Percentiles rank a stretch among this genome's conserved stretches.
Conservation (phyloP, 345 rosid species). For the Balakata baccata region DNA sequence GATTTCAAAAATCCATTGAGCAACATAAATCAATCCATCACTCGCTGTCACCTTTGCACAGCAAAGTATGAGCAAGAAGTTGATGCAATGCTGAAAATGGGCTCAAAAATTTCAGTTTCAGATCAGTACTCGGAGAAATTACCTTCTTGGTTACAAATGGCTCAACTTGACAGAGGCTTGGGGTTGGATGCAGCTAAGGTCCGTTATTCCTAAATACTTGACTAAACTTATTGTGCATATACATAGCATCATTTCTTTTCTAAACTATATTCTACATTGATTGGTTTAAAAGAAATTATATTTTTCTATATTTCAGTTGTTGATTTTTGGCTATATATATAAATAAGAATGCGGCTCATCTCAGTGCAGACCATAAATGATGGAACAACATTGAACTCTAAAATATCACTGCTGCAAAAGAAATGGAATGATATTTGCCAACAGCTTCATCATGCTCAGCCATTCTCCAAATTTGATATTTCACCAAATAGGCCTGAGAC, state of each 20-base stretch:
- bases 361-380: conserved; percentile 62
- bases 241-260: background rate
- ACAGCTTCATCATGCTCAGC: conserved; percentile 47
- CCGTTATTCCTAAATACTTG: conserved; percentile 19
- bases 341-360: conserved; percentile 37
- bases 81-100: conserved; percentile 33
- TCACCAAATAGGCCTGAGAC: conserved; percentile 31
- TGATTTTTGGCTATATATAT: conserved; percentile 18
- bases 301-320: conserved; percentile 9
- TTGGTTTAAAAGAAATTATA: background rate
- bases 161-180: conserved; percentile 36
- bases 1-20: conserved; percentile 42
- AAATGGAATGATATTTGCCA: conserved; percentile 62
- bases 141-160: conserved; percentile 50
- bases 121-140: conserved; percentile 43
- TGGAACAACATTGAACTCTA: conserved; percentile 35
- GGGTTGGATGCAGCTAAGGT: conserved; percentile 42
- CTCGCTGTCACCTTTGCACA: conserved; percentile 54
- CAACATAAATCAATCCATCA: conserved; percentile 27
- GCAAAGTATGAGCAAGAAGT: conserved; percentile 64
- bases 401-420: conserved; percentile 38
- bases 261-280: background rate
- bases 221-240: background rate
- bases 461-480: conserved; percentile 33
- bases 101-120: conserved; percentile 36